Conservation (phyloP, 805 yeast genomes). For the Wickerhamiella sergipiensis region DNA sequence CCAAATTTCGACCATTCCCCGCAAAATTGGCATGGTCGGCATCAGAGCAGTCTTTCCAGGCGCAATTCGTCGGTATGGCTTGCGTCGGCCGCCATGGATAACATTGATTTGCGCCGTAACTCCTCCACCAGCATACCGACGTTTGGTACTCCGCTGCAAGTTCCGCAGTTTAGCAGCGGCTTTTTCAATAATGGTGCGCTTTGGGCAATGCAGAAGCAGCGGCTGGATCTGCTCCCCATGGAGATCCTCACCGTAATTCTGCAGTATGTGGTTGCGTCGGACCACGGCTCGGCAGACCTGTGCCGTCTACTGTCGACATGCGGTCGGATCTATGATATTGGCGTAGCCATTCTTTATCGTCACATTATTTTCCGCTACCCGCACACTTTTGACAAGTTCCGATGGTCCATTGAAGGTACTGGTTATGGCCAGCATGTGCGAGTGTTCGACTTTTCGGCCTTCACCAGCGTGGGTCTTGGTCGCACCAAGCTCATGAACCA, state of each 20-base stretch:
- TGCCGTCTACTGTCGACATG: conserved; percentile 17
- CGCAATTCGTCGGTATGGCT: conserved; percentile 13
- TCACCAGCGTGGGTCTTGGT: conserved; percentile 81
- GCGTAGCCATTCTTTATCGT: conserved; percentile 25
- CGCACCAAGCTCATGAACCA: conserved; percentile 80
- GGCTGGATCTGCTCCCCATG: conserved; percentile 14
- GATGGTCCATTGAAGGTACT: conserved; percentile 42
- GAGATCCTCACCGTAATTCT: conserved; percentile 19
- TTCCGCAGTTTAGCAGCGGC: neutral
- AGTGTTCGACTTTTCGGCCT: conserved; percentile 73
- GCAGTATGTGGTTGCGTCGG: conserved; percentile 13
- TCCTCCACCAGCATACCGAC: neutral
- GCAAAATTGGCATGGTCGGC: neutral
- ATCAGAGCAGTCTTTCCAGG: neutral
- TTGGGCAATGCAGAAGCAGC: neutral
- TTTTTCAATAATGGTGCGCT: neutral
- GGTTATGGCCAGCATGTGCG: conserved; percentile 38
- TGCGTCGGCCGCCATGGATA: conserved; percentile 11
- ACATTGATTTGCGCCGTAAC: neutral
- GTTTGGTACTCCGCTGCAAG: neutral
- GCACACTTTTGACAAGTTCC: conserved; percentile 59
- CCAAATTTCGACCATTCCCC: neutral
- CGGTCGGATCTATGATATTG: conserved; percentile 23
- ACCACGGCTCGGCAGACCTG: conserved; percentile 9
- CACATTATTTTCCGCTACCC: conserved; percentile 55